Evolutionary conservation across 805 yeast species (phyloP).

Genomic region (Wickerhamiella lipophila): DNA sequence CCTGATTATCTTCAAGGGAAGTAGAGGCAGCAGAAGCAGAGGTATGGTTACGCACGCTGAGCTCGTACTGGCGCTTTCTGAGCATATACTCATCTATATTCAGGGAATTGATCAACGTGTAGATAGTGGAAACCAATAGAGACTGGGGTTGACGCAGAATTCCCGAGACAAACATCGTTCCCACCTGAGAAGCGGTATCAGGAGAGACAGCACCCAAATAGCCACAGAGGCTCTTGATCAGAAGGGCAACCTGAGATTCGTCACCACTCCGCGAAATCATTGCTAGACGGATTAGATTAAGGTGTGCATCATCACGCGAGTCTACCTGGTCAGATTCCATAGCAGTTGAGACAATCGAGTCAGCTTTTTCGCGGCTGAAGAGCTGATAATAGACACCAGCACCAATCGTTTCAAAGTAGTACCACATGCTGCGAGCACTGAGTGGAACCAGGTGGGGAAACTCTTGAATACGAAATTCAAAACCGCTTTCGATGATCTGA

Average conservation of each 20-base stretch:
- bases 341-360: constrained; percentile 38
- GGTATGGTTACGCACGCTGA: neutral
- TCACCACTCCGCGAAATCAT: constrained; percentile 35
- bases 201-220: constrained; percentile 35
- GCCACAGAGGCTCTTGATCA: constrained; percentile 32
- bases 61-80: constrained; percentile 13
- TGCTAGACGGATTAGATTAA: constrained; percentile 43
- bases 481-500: constrained; percentile 34
- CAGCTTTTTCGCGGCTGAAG: constrained; percentile 34
- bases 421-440: constrained; percentile 46
- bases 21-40: neutral
- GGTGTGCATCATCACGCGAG: constrained; percentile 36
- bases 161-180: constrained; percentile 52
- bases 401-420: constrained; percentile 49
- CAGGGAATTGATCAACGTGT: constrained; percentile 65
- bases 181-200: constrained; percentile 38
- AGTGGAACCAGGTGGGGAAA: constrained; percentile 13
- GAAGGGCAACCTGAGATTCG: constrained; percentile 23
- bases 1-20: constrained; percentile 23
- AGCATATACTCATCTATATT: constrained; percentile 35
- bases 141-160: constrained; percentile 63
- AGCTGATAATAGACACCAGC: constrained; percentile 40
- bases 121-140: constrained; percentile 68
- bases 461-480: constrained; percentile 10
- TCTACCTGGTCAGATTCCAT: constrained; percentile 29